Percentiles rank a stretch among this genome's conserved stretches.
Evolutionary conservation across 2,329 filamentous ascomycete genomes (phyloP).

Genomic region (Pleoardoris graminearum): DNA sequence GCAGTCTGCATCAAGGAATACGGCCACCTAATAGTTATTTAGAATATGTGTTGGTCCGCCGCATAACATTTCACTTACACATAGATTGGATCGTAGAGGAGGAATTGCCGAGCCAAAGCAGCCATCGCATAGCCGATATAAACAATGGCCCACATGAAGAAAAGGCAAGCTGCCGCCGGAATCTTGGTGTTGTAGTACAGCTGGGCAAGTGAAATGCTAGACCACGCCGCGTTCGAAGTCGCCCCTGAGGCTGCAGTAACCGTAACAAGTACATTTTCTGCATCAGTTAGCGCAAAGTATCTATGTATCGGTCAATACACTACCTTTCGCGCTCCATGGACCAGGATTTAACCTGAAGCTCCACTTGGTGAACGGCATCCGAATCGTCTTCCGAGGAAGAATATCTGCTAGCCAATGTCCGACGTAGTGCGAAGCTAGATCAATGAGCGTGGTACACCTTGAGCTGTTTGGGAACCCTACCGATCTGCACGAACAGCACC

Average conservation of each 20-base stretch:
- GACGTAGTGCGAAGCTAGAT: constrained; percentile 56
- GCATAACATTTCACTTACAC: neutral
- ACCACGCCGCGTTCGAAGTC: constrained; percentile 45
- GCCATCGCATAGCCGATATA: constrained; percentile 64
- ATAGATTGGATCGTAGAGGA: constrained; percentile 62
- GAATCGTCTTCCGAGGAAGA: constrained; percentile 54
- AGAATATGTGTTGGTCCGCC: constrained; percentile 25
- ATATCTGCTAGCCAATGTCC: constrained; percentile 58
- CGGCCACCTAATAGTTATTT: constrained; percentile 46
- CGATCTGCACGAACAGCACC: constrained; percentile 64
- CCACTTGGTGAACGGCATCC: constrained; percentile 53
- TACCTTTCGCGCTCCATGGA: constrained; percentile 59
- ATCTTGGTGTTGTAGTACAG: constrained; percentile 60
- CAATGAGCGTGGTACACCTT: neutral
- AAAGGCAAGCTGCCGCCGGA: constrained; percentile 58
- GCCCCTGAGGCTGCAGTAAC: constrained; percentile 47
- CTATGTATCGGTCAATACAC: neutral
- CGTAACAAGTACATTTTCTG: constrained; percentile 59
- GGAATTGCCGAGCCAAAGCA: constrained; percentile 59
- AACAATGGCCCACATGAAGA: constrained; percentile 64
- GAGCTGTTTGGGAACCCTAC: neutral
- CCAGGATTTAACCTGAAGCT: constrained; percentile 60
- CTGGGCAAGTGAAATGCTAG: constrained; percentile 59
- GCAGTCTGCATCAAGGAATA: constrained; percentile 60
- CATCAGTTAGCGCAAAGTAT: neutral